Evolutionary conservation across 2,329 filamentous ascomycete genomes (phyloP), one percentile per base, ranked within the genome.

Genomic region (Pseudocercospora fuligena): DNA sequence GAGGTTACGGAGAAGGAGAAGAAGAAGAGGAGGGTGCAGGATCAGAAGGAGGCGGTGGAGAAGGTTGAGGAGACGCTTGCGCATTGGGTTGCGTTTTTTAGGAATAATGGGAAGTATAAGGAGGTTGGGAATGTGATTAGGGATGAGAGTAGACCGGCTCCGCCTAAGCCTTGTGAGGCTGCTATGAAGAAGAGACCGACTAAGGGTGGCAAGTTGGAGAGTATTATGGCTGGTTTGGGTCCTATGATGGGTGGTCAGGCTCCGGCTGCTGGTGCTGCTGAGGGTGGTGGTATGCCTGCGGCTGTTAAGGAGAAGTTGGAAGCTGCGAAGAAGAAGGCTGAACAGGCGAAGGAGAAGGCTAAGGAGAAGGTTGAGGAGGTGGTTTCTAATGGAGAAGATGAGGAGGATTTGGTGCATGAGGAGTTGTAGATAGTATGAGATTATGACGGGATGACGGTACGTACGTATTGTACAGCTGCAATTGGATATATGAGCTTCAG

Each of bases 11-110:
- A 58, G 9, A 23, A 36, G 23, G 56, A 72, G 61, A 70, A 64
- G 49, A 63, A 57, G 63, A 64, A 69, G 67, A 56, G 73, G 59
- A 40, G 73, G 58, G 66, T 60, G 57, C 43, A 60, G 58, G 74
- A 75, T 60, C 49, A 43, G 46, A 53, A 62, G 9, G 73, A 74
- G 65, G 94, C 97, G 81, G 73, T 83, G 58, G 82, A 83, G 59
- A 81, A 84, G 57, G 94, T 93, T 11, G 82, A 82, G 78, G 80
- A 85, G 71, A 86, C 87, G 77, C 89, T 92, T 3, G 78, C 86
- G 66, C 86, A 89, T 36, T 87, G 88, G 36, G 82, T 97, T 64
- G 82, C 85, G 76, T 75, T 76, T 49, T 76, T 76, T 40, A 53
- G 23, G 31, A 58, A 60, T 5, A 73, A 72, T 56, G 68, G 53